Evolutionary conservation across 345 rosid genomes (phyloP), one percentile per base, ranked within the genome.

Genomic region (Atalantia buxifolia): DNA sequence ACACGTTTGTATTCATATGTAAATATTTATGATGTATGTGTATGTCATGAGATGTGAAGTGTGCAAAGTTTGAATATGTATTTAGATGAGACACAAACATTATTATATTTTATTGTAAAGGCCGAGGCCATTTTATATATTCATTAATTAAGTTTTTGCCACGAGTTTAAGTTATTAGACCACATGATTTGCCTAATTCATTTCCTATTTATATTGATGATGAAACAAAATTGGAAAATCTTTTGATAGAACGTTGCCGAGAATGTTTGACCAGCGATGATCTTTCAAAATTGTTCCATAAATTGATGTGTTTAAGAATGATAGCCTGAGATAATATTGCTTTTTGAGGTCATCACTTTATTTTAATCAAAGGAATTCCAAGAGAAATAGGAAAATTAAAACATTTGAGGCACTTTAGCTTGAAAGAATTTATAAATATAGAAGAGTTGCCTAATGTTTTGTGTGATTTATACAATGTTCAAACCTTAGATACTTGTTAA

Each of bases 391-490:
- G 59, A 1, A 50, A 65, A 19, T 69, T 83, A 59, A 56, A 63
- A 25, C 83, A 68, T 38, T 18, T 85, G 27, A 82, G 82, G 30
- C 62, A 76, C 21, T 30, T 85, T 9, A 53, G 69, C 14, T 76
- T 85, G 21, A 78, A 79, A 62, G 2, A 28, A 6, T 65, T 27
- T 63, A 4, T 31, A 7, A 4, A 31, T 1, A 27, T 81, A 66
- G 12, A 67, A 45, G 68, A 68, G 38, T 25, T 84, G 80, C 83
- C 75, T 4, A 27, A 79, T 42, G 33, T 73, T 33, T 0, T 84
- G 14, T 81, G 77, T 38, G 71, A 66, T 31, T 50, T 84, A 5
- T 76, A 27, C 31, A 79, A 79, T 74, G 40, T 77, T 35, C 81
- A 77, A 63, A 73, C 74, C 2, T 62, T 77, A 5, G 68, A 56